A percentile compares a stretch with the other conserved stretches of the same genome.
These are phyloP conservation scores for Suillus americanus DNA, from an alignment of 768 basidiomycete genomes.

Conservation along the genomic window DNA sequence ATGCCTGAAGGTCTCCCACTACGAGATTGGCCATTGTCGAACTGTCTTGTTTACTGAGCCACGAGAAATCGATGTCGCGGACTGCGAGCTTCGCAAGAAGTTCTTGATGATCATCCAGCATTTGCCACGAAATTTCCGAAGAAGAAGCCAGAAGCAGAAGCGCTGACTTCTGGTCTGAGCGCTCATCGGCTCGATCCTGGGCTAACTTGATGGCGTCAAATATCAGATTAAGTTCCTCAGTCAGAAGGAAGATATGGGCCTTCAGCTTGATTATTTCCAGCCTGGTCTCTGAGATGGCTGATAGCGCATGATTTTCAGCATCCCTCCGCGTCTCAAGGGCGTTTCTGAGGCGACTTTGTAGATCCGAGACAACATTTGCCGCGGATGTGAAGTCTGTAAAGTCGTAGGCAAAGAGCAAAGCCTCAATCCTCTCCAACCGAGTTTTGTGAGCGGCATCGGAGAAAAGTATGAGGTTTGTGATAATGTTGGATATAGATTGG, in stretches of 20 bases:
- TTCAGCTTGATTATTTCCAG: slow-evolving; percentile 65
- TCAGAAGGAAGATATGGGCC: slow-evolving; percentile 68
- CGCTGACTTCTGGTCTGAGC: slow-evolving; percentile 74
- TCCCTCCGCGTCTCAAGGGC: slow-evolving; percentile 52
- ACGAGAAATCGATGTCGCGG: slow-evolving; percentile 72
- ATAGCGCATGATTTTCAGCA: slow-evolving; percentile 34
- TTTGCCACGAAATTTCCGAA: slow-evolving; percentile 87
- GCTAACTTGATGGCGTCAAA: slow-evolving; percentile 86
- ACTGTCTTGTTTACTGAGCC: slow-evolving; percentile 85
- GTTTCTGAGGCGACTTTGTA: slow-evolving; percentile 73
- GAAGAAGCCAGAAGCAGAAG: slow-evolving; percentile 80
- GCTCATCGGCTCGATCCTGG: slow-evolving; percentile 70
- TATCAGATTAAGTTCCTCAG: slow-evolving; percentile 78
- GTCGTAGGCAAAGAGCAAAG: slow-evolving; percentile 84
- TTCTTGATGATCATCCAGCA: slow-evolving; percentile 73
- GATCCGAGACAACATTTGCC: slow-evolving; percentile 65
- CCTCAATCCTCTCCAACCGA: slow-evolving; percentile 76
- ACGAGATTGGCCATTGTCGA: slow-evolving; percentile 77
- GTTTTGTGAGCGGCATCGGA: slow-evolving; percentile 83
- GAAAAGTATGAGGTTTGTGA: slow-evolving; percentile 87
- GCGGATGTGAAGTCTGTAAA: slow-evolving; percentile 75
- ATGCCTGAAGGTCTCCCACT: slow-evolving; percentile 77
- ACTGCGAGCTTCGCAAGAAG: slow-evolving; percentile 87
- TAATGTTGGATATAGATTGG: slow-evolving; percentile 80
- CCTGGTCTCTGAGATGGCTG: slow-evolving; percentile 39